phyloP scores from a whole-genome alignment of 75 land plant species.

The Adiantum capillusveneris region DNA sequence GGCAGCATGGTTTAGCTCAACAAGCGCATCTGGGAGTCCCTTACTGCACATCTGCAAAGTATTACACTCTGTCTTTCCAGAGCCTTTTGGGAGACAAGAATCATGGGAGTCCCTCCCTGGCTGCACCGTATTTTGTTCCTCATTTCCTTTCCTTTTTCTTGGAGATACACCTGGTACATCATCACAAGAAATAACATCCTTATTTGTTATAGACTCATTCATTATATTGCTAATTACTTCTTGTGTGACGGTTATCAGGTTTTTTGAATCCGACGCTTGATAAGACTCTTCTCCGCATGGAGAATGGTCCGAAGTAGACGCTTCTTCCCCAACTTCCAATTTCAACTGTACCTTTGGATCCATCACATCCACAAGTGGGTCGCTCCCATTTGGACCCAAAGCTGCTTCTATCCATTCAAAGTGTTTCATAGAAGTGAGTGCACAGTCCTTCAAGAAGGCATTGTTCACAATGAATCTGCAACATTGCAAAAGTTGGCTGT shows the following conservation, averaged over 20 bases:
- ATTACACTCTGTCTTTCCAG: background rate
- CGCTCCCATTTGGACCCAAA: background rate
- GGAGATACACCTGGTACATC: too few relatives aligned
- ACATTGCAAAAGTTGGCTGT: constrained; percentile 58
- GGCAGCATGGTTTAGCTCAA: background rate
- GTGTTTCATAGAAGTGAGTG: constrained; percentile 37
- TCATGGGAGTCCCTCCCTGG: too few relatives aligned
- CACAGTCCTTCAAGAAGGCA: constrained; percentile 55
- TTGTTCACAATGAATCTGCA: constrained; percentile 86
- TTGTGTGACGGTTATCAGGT: too few relatives aligned
- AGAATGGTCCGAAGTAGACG: background rate
- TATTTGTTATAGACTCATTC: too few relatives aligned
- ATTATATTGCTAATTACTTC: too few relatives aligned
- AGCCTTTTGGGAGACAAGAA: too few relatives aligned
- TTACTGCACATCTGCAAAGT: background rate
- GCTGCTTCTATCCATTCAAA: constrained; percentile 4
- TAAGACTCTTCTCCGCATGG: background rate
- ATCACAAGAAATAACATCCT: too few relatives aligned
- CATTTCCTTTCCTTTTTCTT: too few relatives aligned
- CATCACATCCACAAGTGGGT: background rate
- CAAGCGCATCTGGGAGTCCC: background rate
- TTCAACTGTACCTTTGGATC: background rate
- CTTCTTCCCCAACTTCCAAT: too few relatives aligned
- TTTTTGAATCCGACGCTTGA: background rate
- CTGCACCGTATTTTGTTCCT: too few relatives aligned